Percentiles rank a stretch among this genome's conserved stretches.
phyloP scores from a whole-genome alignment of 176 grass and related monocot genomes.

The maize (Zea mays) region Zm-B73-REFERENCE-NAM-5.0 NC_050104.1:97680501-97681000 shows the following conservation, averaged over 20 bases:
- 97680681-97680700: conserved; percentile 95
- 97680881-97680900: conserved; percentile 90
- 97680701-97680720: conserved; percentile 89
- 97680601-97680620: conserved; percentile 75
- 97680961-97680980: conserved; percentile 90
- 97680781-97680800: no score
- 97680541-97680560: conserved; percentile 92
- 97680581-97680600: conserved; percentile 78
- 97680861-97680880: conserved; percentile 82
- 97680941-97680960: conserved; percentile 82
- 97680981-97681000: conserved; percentile 90
- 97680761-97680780: no score
- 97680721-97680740: background rate
- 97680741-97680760: background rate
- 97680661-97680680: conserved; percentile 84
- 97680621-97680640: conserved; percentile 84
- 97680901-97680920: conserved; percentile 88
- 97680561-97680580: conserved; percentile 80
- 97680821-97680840: conserved; percentile 82
- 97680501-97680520: conserved; percentile 76
- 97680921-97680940: conserved; percentile 89
- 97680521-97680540: conserved; percentile 90
- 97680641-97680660: conserved; percentile 88
- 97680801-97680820: conserved; percentile 60
- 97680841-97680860: conserved; percentile 77